Evolutionary conservation across 140 eudicot species (phyloP), one percentile per base, ranked within the genome.

Genomic region (Senecio squalidus): DNA sequence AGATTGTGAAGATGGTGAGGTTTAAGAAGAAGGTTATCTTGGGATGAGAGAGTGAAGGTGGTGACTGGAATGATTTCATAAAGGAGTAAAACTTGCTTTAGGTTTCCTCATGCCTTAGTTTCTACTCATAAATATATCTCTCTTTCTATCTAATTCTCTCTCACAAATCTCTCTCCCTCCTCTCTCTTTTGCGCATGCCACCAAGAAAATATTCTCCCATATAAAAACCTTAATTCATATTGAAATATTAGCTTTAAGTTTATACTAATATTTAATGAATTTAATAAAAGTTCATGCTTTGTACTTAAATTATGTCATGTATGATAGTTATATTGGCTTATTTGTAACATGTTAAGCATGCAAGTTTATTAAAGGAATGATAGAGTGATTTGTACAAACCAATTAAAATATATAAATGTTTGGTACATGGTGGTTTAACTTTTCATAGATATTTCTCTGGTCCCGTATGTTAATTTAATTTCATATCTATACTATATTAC

Each of bases 11-110:
- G 72, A 64, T 55, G 67, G 24, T 64, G 72, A 72, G 72, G 67
- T 36, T 64, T 72, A 72, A 64, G 77, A 72, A 72, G 77, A 62
- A 72, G 71, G 55, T 53, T 71, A 89, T 72, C 77, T 88, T 65
- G 77, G 77, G 72, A 55, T 64, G 77, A 72, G 72, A 56, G 53
- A 72, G 77, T 64, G 77, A 71, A 63, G 58, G 72, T 64, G 67
- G 77, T 72, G 77, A 64, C 66, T 60, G 82, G 74, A 88, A 88
- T 84, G 83, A 88, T 88, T 75, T 74, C 77, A 68, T 69, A 53
- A 54, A 66, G 82, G 75, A 75, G 67, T 84, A 78, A 67, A 71
- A 51, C 82, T 81, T 54, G 68, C 88, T 88, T 84, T 81, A 84
- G 77, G 67, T 64, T 64, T 46, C 46, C 29, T 79, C 96, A 79